Conservation (phyloP, 1,139 yeast genomes). For the Suzukiozyma palmioleophila region DNA sequence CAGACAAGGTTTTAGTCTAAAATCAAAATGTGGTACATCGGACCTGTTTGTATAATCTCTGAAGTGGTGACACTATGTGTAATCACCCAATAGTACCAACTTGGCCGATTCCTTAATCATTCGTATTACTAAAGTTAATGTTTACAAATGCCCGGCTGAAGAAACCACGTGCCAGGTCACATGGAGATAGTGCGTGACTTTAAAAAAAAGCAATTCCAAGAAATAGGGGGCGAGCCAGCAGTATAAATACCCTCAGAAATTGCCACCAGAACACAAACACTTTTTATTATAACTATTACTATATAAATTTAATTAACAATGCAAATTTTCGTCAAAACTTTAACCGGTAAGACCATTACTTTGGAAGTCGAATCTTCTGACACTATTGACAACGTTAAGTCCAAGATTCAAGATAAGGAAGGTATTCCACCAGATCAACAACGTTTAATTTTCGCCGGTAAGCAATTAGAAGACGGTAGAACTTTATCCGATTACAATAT, state of each 20-base stretch:
- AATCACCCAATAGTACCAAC: too few species aligned
- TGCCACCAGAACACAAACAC: neutral
- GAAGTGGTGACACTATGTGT: too few species aligned
- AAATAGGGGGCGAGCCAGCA: constrained; percentile 4
- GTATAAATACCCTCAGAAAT: constrained; percentile 1
- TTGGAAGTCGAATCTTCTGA: constrained; percentile 70
- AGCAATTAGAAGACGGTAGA: constrained; percentile 64
- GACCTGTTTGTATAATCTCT: too few species aligned
- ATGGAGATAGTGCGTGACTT: constrained; percentile 3
- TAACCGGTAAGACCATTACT: constrained; percentile 70
- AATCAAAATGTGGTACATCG: too few species aligned
- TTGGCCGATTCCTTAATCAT: too few species aligned
- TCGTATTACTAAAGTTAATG: too few species aligned
- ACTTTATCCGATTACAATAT: constrained; percentile 45
- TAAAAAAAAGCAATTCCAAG: constrained; percentile 1
- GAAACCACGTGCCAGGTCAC: constrained; percentile 1
- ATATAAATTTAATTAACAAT: constrained; percentile 28
- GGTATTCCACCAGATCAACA: constrained; percentile 53
- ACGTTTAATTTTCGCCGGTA: constrained; percentile 56
- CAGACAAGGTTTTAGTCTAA: too few species aligned
- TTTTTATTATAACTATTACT: constrained; percentile 18
- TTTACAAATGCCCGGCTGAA: too few species aligned
- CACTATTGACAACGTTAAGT: constrained; percentile 62
- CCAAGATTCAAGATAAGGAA: constrained; percentile 52
- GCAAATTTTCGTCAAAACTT: constrained; percentile 57